These are phyloP conservation scores for Talaromyces verruculosus DNA, from an alignment of 2,329 filamentous ascomycete species.

Conservation along the genomic window DNA sequence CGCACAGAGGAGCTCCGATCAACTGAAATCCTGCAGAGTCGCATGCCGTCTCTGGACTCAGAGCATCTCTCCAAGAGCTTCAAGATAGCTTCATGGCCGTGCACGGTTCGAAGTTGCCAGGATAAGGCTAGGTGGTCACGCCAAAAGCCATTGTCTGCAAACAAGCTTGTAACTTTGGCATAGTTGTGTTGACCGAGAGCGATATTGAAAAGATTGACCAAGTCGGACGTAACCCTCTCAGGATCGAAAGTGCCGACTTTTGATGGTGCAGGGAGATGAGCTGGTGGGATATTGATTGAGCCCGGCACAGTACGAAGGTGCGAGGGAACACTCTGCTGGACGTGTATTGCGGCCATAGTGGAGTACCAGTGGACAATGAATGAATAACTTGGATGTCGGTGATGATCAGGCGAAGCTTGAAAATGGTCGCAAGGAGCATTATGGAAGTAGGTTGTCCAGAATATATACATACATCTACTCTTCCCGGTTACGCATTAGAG, in stretches of 20 bases:
- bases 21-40: conserved; percentile 47
- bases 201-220: conserved; percentile 44
- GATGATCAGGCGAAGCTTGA: neutral
- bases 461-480: neutral
- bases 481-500: neutral
- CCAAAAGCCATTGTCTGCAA: conserved; percentile 56
- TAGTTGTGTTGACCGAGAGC: conserved; percentile 38
- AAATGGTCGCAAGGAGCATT: conserved; percentile 2
- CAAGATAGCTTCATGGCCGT: conserved; percentile 45
- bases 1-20: conserved; percentile 48
- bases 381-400: neutral
- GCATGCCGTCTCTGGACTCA: conserved; percentile 37
- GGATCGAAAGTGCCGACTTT: conserved; percentile 41
- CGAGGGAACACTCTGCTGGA: conserved; percentile 1
- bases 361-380: neutral
- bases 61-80: neutral
- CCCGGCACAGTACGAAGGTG: conserved; percentile 48
- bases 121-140: conserved; percentile 59
- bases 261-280: conserved; percentile 42
- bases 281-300: conserved; percentile 54
- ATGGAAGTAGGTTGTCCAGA: neutral
- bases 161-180: conserved; percentile 43
- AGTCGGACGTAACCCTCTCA: conserved; percentile 35
- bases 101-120: conserved; percentile 57
- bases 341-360: neutral